These are phyloP conservation scores for Barbatosphaeria neglecta DNA, from an alignment of 495 filamentous ascomycete genomes.

Conservation along the genomic window DNA sequence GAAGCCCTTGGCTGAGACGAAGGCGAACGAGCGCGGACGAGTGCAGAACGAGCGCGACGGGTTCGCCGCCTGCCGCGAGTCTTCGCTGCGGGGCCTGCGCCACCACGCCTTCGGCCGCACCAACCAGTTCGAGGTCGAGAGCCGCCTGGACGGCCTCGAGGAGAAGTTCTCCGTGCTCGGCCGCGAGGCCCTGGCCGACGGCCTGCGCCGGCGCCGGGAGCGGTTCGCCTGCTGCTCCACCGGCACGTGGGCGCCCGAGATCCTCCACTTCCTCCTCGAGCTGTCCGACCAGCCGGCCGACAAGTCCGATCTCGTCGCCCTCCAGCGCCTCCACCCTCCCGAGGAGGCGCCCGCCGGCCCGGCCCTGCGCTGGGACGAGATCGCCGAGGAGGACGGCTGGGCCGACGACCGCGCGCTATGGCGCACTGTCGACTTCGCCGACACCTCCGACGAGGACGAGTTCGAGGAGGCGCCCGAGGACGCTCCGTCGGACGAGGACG, in stretches of 20 bases:
- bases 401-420: conserved; percentile 62
- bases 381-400: conserved; percentile 61
- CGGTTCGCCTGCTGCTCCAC: conserved; percentile 41
- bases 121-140: conserved; percentile 78
- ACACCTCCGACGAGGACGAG: conserved; percentile 51
- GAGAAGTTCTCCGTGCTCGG: conserved; percentile 78
- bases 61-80: conserved; percentile 38
- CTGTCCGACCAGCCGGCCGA: conserved; percentile 72
- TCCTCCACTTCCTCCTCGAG: conserved; percentile 65
- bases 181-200: conserved; percentile 70
- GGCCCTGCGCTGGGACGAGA: conserved; percentile 59
- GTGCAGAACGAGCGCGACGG: conserved; percentile 25
- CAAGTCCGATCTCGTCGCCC: conserved; percentile 49
- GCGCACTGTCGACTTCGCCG: conserved; percentile 62
- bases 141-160: conserved; percentile 64
- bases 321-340: conserved; percentile 40
- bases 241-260: conserved; percentile 60
- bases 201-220: conserved; percentile 50
- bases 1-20: not conserved
- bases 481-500: conserved; percentile 20
- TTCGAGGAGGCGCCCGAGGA: conserved; percentile 22
- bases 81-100: conserved; percentile 42
- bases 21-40: not conserved
- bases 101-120: conserved; percentile 55
- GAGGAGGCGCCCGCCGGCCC: conserved; percentile 26